A percentile compares a stretch with the other conserved stretches of the same genome.
These are phyloP conservation scores for Dictyostelium brefeldianum DNA, from an alignment of 78 protist genomes.

Conservation along the genomic window DNA sequence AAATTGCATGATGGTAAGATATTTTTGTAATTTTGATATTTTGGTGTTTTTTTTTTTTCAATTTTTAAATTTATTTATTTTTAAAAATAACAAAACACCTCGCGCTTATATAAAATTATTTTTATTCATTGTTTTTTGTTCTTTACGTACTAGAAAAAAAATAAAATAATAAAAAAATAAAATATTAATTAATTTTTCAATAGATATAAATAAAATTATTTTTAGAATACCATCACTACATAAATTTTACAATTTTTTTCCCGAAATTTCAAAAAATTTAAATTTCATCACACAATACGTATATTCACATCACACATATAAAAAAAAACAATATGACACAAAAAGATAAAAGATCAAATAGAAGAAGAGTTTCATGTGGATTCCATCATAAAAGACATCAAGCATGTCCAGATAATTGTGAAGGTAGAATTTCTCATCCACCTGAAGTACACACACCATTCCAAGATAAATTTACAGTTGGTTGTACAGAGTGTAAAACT, in stretches of 20 bases:
- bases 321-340: background rate
- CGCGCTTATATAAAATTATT: no score
- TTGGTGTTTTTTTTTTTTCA: no score
- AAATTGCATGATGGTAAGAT: no score
- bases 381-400: constrained; percentile 79
- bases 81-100: no score
- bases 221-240: background rate
- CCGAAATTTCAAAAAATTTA: background rate
- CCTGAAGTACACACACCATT: constrained; percentile 73
- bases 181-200: no score
- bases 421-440: constrained; percentile 70
- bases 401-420: constrained; percentile 82
- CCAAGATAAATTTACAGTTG: constrained; percentile 75
- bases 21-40: no score
- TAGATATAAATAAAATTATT: no score
- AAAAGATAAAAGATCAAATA: constrained; percentile 62
- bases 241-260: background rate
- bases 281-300: background rate
- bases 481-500: constrained; percentile 59
- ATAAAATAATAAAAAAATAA: no score
- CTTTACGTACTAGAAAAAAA: background rate
- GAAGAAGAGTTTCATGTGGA: constrained; percentile 81
- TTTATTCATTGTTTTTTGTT: background rate
- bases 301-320: no score
- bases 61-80: no score